These are phyloP conservation scores for Plasmodium malariae DNA, from an alignment of 169 alveolate genomes.

Conservation along the genomic window DNA sequence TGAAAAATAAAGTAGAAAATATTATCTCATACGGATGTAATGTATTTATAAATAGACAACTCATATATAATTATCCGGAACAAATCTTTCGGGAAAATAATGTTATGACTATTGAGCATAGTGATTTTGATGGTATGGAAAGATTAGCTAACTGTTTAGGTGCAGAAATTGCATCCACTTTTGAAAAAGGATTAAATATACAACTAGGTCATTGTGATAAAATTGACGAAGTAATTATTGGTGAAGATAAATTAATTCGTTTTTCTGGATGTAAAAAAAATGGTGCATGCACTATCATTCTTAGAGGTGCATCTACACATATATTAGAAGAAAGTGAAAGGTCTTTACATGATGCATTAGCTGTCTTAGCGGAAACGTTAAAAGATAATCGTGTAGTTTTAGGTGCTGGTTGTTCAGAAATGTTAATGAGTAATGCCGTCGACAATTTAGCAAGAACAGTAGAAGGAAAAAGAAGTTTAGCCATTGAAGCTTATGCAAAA, in stretches of 20 bases:
- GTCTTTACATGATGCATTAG: slow-evolving; percentile 99
- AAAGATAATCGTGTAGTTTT: slow-evolving; percentile 93
- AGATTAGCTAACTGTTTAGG: slow-evolving; percentile 99
- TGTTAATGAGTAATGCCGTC: slow-evolving; percentile 98
- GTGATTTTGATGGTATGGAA: slow-evolving; percentile 99
- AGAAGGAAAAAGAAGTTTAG: slow-evolving; percentile 97
- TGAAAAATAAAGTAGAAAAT: slow-evolving; percentile 97
- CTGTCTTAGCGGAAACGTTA: slow-evolving; percentile 97
- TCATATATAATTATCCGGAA: slow-evolving; percentile 99
- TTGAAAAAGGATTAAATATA: slow-evolving; percentile 96
- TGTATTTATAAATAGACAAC: slow-evolving; percentile 98
- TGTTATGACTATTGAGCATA: slow-evolving; percentile 99
- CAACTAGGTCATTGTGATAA: slow-evolving; percentile 96
- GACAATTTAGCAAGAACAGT: slow-evolving; percentile 94
- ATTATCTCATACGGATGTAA: slow-evolving; percentile 97
- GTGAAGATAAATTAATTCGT: slow-evolving; percentile 98
- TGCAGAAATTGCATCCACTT: slow-evolving; percentile 98
- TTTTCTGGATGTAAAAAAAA: slow-evolving; percentile 97
- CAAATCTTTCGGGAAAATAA: slow-evolving; percentile 96
- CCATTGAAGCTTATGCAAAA: slow-evolving; percentile 98
- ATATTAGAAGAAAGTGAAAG: slow-evolving; percentile 99
- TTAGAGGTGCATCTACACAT: slow-evolving; percentile 99
- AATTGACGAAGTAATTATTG: slow-evolving; percentile 98
- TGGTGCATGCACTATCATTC: slow-evolving; percentile 97
- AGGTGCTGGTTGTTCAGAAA: slow-evolving; percentile 99